These are phyloP conservation scores for Serendipita sp. DNA, from an alignment of 1,284 basidiomycete genomes.

Conservation along the genomic window DNA sequence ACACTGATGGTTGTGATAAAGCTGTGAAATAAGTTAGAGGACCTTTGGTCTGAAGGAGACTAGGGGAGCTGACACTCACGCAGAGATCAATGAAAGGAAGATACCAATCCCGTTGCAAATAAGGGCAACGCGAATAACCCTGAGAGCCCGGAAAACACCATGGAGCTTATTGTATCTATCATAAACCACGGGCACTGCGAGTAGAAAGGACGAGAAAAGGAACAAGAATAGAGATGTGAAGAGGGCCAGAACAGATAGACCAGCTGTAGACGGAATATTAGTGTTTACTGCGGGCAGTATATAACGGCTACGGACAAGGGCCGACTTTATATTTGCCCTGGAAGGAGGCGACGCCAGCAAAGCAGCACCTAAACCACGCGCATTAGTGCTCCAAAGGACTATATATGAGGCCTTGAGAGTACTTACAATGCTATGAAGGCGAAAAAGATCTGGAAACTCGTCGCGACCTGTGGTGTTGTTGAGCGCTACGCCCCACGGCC, in stretches of 20 bases:
- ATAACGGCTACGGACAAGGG: slow-evolving; percentile 41
- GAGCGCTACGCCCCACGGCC: slow-evolving; percentile 66
- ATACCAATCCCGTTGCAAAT: slow-evolving; percentile 61
- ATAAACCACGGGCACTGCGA: slow-evolving; percentile 67
- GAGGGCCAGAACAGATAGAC: slow-evolving; percentile 71
- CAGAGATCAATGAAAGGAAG: slow-evolving; percentile 52
- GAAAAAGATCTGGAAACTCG: slow-evolving; percentile 61
- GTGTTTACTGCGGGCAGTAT: slow-evolving; percentile 7
- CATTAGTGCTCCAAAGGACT: not conserved
- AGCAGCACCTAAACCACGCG: slow-evolving; percentile 42
- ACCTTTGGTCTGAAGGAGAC: slow-evolving; percentile 7
- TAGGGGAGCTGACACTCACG: slow-evolving; percentile 34
- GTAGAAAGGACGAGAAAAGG: slow-evolving; percentile 53
- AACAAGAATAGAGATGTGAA: slow-evolving; percentile 62
- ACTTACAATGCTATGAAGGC: slow-evolving; percentile 60
- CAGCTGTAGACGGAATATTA: slow-evolving; percentile 37
- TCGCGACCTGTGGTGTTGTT: slow-evolving; percentile 17
- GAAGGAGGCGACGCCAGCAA: slow-evolving; percentile 72
- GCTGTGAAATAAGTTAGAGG: slow-evolving; percentile 24
- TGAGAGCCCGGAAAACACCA: slow-evolving; percentile 61
- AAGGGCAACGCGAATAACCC: slow-evolving; percentile 66
- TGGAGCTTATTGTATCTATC: slow-evolving; percentile 72
- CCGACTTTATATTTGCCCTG: slow-evolving; percentile 70
- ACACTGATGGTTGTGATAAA: slow-evolving; percentile 30
- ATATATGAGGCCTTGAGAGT: not conserved